phyloP scores from a whole-genome alignment of 257 asterid species.

The Echites panduratus region DNA sequence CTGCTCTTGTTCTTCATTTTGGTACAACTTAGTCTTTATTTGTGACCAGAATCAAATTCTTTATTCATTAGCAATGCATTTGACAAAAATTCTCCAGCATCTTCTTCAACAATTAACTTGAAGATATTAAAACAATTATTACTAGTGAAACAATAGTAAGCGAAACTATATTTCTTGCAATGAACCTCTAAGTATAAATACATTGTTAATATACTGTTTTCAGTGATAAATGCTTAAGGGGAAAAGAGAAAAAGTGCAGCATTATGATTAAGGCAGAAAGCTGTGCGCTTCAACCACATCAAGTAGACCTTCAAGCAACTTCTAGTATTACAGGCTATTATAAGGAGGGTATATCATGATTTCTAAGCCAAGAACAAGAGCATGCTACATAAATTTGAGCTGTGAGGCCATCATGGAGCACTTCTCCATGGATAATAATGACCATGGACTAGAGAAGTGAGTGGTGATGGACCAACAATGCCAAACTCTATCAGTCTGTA shows the following conservation, averaged over 20 bases:
- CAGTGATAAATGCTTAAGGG: background rate
- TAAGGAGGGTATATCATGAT: background rate
- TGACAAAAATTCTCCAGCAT: background rate
- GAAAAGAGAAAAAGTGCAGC: background rate
- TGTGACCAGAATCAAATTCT: background rate
- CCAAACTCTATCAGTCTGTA: background rate
- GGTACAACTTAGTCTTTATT: background rate
- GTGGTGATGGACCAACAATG: background rate
- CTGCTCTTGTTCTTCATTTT: background rate
- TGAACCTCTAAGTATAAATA: background rate
- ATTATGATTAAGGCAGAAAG: background rate
- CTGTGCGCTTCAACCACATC: background rate
- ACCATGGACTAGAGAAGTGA: background rate
- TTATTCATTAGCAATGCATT: background rate
- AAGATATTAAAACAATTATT: background rate
- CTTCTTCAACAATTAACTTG: background rate
- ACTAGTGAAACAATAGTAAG: background rate
- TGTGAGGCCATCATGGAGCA: constrained; percentile 3
- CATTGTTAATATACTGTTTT: background rate
- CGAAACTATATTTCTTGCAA: background rate
- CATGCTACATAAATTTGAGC: background rate
- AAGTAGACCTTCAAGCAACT: background rate
- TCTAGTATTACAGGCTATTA: background rate
- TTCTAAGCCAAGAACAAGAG: background rate
- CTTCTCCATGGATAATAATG: constrained; percentile 3